These are phyloP conservation scores for Bipolaris gigantea DNA, from an alignment of 2,329 filamentous ascomycete genomes.

Conservation along the genomic window DNA sequence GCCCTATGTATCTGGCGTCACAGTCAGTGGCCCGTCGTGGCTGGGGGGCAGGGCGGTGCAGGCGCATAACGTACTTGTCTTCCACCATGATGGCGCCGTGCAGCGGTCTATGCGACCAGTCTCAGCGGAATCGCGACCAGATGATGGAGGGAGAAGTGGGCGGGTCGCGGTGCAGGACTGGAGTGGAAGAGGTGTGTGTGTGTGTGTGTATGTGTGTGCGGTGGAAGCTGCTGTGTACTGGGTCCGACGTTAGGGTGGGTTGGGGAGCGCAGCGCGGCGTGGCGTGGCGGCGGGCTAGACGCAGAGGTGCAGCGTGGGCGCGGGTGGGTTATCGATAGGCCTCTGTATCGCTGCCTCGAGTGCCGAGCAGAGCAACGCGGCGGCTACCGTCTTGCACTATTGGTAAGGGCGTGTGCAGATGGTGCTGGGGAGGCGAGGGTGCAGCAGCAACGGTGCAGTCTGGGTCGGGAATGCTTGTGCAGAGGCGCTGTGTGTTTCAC, in stretches of 20 bases:
- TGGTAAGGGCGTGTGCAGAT: background rate
- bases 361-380: background rate
- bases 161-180: background rate
- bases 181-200: background rate
- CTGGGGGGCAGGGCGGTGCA: background rate
- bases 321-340: background rate
- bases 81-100: slow-evolving; percentile 38
- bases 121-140: slow-evolving; percentile 4
- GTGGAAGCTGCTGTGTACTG: slow-evolving; percentile 5
- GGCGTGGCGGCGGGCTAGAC: background rate
- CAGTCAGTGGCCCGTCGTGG: slow-evolving; percentile 24
- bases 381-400: background rate
- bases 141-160: background rate
- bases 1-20: slow-evolving; percentile 45
- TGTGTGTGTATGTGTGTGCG: slow-evolving; percentile 2
- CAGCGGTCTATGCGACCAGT: slow-evolving; percentile 14
- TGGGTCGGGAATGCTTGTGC: background rate
- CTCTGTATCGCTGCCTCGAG: background rate
- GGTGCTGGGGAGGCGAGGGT: background rate
- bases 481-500: background rate
- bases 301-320: background rate
- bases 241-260: slow-evolving; percentile 8
- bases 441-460: background rate
- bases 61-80: slow-evolving; percentile 44
- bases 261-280: background rate